These are phyloP conservation scores for Kondoa malvinella DNA, from an alignment of 768 basidiomycete genomes.

Conservation along the genomic window DNA sequence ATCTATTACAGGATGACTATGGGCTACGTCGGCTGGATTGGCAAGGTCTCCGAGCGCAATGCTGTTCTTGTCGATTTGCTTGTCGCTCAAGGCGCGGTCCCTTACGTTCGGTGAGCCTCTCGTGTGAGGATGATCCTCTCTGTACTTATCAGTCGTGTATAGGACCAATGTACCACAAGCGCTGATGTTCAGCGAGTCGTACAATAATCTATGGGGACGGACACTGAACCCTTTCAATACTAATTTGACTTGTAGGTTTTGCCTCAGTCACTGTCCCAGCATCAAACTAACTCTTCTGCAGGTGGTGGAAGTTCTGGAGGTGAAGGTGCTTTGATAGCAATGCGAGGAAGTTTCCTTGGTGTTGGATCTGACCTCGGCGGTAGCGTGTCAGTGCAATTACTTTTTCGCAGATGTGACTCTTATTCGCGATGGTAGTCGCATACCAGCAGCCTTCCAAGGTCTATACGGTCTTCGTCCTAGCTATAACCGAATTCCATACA, in stretches of 20 bases:
- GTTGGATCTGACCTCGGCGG: background rate
- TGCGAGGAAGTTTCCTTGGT: slow-evolving; percentile 23
- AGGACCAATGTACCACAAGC: background rate
- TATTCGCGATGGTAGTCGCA: no score
- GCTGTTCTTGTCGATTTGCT: slow-evolving; percentile 44
- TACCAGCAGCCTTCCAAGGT: slow-evolving; percentile 32
- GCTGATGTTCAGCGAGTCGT: slow-evolving; percentile 12
- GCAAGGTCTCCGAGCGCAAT: slow-evolving; percentile 38
- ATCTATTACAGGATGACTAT: slow-evolving; percentile 27
- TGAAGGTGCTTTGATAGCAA: slow-evolving; percentile 57
- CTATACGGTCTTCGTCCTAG: slow-evolving; percentile 57
- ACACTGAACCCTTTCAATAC: slow-evolving; percentile 52
- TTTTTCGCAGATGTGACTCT: no score
- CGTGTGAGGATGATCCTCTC: slow-evolving; percentile 47
- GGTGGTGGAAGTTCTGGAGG: slow-evolving; percentile 40
- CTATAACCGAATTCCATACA: slow-evolving; percentile 52
- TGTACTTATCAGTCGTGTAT: slow-evolving; percentile 32
- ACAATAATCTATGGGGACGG: slow-evolving; percentile 8
- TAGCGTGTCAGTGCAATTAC: no score
- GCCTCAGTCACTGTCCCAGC: no score
- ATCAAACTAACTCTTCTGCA: no score
- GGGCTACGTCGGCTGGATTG: slow-evolving; percentile 60
- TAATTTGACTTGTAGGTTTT: slow-evolving; percentile 50
- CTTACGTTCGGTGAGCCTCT: slow-evolving; percentile 32
- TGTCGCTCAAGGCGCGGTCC: slow-evolving; percentile 39